Conservation (phyloP, 2,329 filamentous ascomycete genomes). For the Microascus cirrosus region DNA sequence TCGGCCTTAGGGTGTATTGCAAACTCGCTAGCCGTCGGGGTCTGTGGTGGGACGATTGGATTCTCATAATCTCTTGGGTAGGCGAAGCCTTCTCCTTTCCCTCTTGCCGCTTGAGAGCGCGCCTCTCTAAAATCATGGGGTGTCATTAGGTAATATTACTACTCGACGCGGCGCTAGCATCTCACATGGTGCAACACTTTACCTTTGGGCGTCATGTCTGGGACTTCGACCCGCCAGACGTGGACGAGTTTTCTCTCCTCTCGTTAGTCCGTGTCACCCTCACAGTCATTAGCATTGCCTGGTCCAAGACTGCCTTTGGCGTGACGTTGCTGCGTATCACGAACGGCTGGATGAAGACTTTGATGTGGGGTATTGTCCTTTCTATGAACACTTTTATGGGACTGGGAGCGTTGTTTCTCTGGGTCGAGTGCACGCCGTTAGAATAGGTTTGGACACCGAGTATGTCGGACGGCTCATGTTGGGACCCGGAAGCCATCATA, state of each 20-base stretch:
- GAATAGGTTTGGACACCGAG: too few relatives aligned
- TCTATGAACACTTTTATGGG: constrained; percentile 13
- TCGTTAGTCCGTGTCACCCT: too few relatives aligned
- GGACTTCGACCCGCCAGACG: too few relatives aligned
- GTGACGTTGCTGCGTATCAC: constrained; percentile 16
- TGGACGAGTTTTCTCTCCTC: too few relatives aligned
- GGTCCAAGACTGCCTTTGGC: constrained; percentile 19
- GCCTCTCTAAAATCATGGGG: too few relatives aligned
- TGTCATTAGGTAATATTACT: too few relatives aligned
- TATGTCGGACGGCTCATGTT: constrained; percentile 20
- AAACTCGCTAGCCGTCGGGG: constrained; percentile 20
- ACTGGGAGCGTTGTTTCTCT: constrained; percentile 11
- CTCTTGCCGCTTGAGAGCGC: too few relatives aligned
- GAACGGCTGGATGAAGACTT: constrained; percentile 7
- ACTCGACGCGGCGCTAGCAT: too few relatives aligned
- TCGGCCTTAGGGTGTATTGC: constrained; percentile 22
- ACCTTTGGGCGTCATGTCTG: too few relatives aligned
- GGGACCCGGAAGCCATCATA: constrained; percentile 8
- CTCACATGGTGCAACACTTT: too few relatives aligned
- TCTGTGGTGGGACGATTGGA: constrained; percentile 24
- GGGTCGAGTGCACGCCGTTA: constrained; percentile 11
- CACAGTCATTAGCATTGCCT: too few relatives aligned
- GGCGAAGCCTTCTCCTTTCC: too few relatives aligned
- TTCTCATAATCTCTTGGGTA: constrained; percentile 18
- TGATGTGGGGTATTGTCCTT: constrained; percentile 15